Base-by-base conservation (phyloP, 2,329 filamentous ascomycete species). In the Aspergillus sojae region DNA sequence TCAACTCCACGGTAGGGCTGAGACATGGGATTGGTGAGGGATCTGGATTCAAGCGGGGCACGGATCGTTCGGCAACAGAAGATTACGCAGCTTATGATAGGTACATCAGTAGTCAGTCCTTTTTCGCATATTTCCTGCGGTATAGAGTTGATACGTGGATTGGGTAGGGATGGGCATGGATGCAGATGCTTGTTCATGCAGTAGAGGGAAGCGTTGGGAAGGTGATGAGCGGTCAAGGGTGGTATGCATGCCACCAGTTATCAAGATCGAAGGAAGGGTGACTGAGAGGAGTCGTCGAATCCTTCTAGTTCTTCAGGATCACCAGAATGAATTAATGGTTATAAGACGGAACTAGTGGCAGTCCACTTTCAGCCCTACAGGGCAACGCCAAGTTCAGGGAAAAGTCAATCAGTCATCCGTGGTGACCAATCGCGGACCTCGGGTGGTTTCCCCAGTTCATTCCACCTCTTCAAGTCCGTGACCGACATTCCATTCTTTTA, bases 361-460 rank as follows among this genome's bases (percentile, higher is more conserved):
- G 12, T 28, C 32, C 52, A 55, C 52, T 26, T 60, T 71, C 70
- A 71, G 69, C 70, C 70, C 68, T 72, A 72, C 62, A 63, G 57
- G 70, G 67, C 65, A 45, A 56, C 21, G 67, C 66, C 69, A 70
- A 69, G 69, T 34, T 43, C 59, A 60, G 53, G n/a, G 11, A 6
- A 39, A 55, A 55, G 52, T 39, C 32, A 36, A 54, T 36, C 23
- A 57, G 55, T 32, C n/a, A 45, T 16, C 39, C 19, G 12, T 9
- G 9, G 21, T 26, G 41, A 63, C 43, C 57, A 58, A 52, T 60
- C 48, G 39, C 14, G 14, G 34, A 36, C 14, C 34, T 36, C 34
- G 39, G 39, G 16, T 16, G 14, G 39, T n/a, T 39, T n/a, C 39
- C 39, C 39, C 39, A 41, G 50, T 26, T 39, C 28, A 21, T 26